Evolutionary conservation across 352 stramenopile species (phyloP).

Genomic region (Phytophthora sansomeana): DNA sequence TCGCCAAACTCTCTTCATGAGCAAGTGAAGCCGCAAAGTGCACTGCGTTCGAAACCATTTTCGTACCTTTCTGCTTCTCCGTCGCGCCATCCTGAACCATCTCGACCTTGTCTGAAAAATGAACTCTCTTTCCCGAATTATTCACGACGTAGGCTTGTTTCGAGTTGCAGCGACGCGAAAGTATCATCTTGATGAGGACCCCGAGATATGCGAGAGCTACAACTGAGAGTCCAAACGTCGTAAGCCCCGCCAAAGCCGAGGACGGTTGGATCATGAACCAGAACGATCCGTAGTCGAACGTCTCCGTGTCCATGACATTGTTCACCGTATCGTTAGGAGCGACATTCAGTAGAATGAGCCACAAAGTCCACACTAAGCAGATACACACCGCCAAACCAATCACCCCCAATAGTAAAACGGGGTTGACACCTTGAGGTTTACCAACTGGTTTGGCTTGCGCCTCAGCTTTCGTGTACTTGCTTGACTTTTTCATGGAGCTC

Average conservation of each 20-base stretch:
- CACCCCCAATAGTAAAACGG: not conserved
- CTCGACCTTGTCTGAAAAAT: not conserved
- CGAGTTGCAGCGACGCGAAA: not conserved
- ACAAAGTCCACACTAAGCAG: constrained; percentile 33
- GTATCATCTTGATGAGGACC: constrained; percentile 8
- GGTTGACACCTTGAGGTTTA: not conserved
- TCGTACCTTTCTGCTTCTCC: not conserved
- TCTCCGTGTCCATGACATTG: constrained; percentile 29
- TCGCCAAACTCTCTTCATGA: not conserved
- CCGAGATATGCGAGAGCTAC: constrained; percentile 12
- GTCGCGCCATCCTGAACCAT: not conserved
- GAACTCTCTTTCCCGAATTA: not conserved
- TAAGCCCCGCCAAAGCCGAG: constrained; percentile 2
- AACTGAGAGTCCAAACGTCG: constrained; percentile 10
- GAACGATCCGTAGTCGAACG: constrained; percentile 33
- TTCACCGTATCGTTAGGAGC: constrained; percentile 28
- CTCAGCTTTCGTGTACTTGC: not conserved
- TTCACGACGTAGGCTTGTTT: not conserved
- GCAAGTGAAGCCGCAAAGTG: not conserved
- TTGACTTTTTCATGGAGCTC: not conserved
- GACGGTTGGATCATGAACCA: constrained; percentile 27
- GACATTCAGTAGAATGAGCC: constrained; percentile 31
- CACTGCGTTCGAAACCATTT: not conserved
- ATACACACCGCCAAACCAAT: constrained; percentile 3
- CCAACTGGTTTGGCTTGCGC: not conserved